A percentile compares a stretch with the other conserved stretches of the same genome.
Evolutionary conservation across 805 yeast genomes (phyloP).

Genomic region (Ogataea henricii): DNA sequence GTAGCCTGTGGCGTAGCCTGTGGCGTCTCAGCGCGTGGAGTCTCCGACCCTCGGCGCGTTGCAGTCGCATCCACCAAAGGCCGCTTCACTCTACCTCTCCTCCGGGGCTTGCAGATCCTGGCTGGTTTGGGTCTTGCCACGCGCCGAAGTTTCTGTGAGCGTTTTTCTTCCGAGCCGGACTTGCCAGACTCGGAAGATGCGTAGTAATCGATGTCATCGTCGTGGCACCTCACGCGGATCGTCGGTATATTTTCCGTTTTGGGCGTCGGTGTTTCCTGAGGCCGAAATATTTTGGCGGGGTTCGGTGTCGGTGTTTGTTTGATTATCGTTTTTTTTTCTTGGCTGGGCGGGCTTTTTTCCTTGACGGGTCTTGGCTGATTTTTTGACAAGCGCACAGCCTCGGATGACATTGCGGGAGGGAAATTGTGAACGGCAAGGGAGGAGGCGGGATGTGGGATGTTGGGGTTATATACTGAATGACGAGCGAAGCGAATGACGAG

Average conservation of each 20-base stretch:
- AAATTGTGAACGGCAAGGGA: too few species aligned
- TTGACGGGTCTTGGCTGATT: not conserved
- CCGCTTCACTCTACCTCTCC: too few species aligned
- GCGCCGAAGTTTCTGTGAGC: too few species aligned
- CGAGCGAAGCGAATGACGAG: too few species aligned
- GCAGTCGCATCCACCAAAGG: too few species aligned
- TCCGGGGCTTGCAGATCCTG: not conserved
- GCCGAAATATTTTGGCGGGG: too few species aligned
- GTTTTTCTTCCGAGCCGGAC: not conserved
- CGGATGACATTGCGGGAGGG: not conserved
- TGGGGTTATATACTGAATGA: too few species aligned
- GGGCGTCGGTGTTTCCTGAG: not conserved
- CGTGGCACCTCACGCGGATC: not conserved
- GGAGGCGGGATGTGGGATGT: too few species aligned
- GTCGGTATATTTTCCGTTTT: not conserved
- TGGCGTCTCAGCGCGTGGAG: not conserved
- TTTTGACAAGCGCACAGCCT: not conserved
- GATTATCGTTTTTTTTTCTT: not conserved
- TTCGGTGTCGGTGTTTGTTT: not conserved
- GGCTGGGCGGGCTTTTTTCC: not conserved
- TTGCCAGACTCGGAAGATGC: conserved; percentile 7
- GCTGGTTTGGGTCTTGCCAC: not conserved
- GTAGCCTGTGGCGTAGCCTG: not conserved
- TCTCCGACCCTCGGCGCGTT: too few species aligned
- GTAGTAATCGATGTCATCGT: conserved; percentile 1